Conservation (phyloP, 306 rosid species). For the Quercus parvula region DNA sequence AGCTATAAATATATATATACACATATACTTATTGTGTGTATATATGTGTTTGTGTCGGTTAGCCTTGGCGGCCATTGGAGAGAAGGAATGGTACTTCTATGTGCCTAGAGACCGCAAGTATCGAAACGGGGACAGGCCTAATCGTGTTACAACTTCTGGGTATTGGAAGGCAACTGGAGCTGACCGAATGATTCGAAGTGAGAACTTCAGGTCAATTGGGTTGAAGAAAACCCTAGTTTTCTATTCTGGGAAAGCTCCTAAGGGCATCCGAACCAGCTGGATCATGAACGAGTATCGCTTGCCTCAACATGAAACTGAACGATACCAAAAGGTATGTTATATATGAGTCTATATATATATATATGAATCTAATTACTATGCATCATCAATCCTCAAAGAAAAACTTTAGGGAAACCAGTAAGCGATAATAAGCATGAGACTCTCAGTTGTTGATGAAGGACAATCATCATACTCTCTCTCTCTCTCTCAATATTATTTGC, state of each 20-base stretch:
- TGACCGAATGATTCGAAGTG: slow-evolving; percentile 82
- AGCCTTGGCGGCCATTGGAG: slow-evolving; percentile 98
- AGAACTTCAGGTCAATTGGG: slow-evolving; percentile 76
- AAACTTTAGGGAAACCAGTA: neutral
- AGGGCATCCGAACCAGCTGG: slow-evolving; percentile 96
- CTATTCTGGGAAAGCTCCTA: slow-evolving; percentile 95
- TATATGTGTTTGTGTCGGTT: neutral
- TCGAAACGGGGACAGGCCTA: slow-evolving; percentile 89
- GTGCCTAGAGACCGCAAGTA: slow-evolving; percentile 93
- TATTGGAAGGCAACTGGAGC: slow-evolving; percentile 99
- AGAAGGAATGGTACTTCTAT: slow-evolving; percentile 98
- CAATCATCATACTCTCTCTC: neutral
- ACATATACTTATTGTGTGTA: neutral
- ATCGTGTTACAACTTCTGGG: slow-evolving; percentile 90
- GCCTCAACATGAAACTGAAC: slow-evolving; percentile 92
- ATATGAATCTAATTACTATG: too few species aligned
- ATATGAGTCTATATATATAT: too few species aligned
- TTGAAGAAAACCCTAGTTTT: slow-evolving; percentile 99
- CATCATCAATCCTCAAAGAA: neutral
- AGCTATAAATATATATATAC: too few species aligned
- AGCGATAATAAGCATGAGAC: neutral
- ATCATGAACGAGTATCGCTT: slow-evolving; percentile 98
- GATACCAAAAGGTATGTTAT: slow-evolving; percentile 77
- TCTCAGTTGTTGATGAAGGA: neutral
- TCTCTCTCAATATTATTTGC: neutral